Evolutionary conservation across 257 asterid genomes (phyloP), one percentile per base, ranked within the genome.

Genomic region (Petunia axillaris): DNA sequence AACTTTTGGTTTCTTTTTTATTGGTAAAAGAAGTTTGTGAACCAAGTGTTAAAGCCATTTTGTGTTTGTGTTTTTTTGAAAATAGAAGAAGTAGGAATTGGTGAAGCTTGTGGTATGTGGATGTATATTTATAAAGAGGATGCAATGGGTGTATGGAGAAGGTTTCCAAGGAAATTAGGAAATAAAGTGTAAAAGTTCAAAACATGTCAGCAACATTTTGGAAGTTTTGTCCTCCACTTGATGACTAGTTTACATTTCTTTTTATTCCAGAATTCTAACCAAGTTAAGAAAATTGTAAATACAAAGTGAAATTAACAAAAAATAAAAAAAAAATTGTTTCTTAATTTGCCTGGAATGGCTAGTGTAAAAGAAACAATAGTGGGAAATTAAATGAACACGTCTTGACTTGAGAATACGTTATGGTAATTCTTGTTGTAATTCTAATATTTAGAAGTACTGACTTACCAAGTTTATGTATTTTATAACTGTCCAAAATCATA

Each of bases 1-100:
- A 80, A 67, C 80, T 83, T 76, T 85, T 83, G 25, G 73, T 87
- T 16, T 91, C 91, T 78, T 86, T 90, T 60, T 87, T 80, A 78
- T 88, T 90, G 80, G 90, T 80, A 63, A 94, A 85, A 63, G 93
- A 89, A 67, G 92, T 80, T 44, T 96, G 88, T 85, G 94, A 91
- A 85, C 88, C 90, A 85, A 93, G 93, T 38, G 95, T 88, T 70
- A 94, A 80, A 13, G 96, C 92, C 98, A 94, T 94, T 83, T 74
- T 74, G 6, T 57, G 0, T 54, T 15, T 58, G 1, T 70, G n/a
- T 3, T 44, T 68, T 44, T 70, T 4, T 14, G 25, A 70, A 70
- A 46, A 44, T 39, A 64, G 77, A 84, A 71, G 82, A 65, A 77
- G 68, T 88, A 43, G 71, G 90, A 85, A 86, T 82, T 78, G 76